Evolutionary conservation across 1,284 basidiomycete genomes (phyloP).

Genomic region (Athelia sp.): DNA sequence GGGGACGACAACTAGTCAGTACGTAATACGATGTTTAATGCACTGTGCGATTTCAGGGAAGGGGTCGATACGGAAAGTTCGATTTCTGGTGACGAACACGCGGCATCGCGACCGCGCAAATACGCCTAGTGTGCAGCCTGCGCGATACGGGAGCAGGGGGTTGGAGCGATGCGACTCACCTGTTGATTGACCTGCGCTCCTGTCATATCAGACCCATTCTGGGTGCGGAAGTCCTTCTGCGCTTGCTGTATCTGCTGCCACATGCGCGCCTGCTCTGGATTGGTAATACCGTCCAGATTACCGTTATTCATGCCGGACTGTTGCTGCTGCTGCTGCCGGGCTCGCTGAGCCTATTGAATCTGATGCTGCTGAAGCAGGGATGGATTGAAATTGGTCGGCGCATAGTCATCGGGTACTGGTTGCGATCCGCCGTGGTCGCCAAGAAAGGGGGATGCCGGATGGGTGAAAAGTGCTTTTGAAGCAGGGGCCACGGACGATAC

Average conservation of each 20-base stretch:
- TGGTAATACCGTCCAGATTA: conserved; percentile 35
- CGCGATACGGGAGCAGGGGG: no score
- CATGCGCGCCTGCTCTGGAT: conserved; percentile 41
- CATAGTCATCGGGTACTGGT: conserved; percentile 46
- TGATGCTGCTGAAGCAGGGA: conserved; percentile 40
- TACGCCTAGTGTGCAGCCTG: no score
- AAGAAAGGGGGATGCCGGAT: conserved; percentile 5
- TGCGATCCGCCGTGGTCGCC: conserved; percentile 61
- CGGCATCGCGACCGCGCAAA: background rate
- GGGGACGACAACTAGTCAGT: conserved; percentile 3
- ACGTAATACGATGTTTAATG: no score
- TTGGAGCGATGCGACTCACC: no score
- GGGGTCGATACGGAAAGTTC: no score
- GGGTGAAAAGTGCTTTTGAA: no score
- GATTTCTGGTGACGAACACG: no score
- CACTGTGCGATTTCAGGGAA: background rate
- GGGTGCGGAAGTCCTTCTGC: conserved; percentile 38
- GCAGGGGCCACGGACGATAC: no score
- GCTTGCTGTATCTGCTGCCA: conserved; percentile 56
- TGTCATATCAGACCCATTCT: conserved; percentile 36
- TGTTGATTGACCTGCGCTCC: conserved; percentile 35
- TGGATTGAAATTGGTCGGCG: conserved; percentile 39
- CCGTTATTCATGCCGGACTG: conserved; percentile 34
- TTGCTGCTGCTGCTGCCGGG: conserved; percentile 31
- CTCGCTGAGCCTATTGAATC: conserved; percentile 38